These are phyloP conservation scores for Lasiodiplodia gonubiensis DNA, from an alignment of 2,329 filamentous ascomycete genomes.

Conservation along the genomic window DNA sequence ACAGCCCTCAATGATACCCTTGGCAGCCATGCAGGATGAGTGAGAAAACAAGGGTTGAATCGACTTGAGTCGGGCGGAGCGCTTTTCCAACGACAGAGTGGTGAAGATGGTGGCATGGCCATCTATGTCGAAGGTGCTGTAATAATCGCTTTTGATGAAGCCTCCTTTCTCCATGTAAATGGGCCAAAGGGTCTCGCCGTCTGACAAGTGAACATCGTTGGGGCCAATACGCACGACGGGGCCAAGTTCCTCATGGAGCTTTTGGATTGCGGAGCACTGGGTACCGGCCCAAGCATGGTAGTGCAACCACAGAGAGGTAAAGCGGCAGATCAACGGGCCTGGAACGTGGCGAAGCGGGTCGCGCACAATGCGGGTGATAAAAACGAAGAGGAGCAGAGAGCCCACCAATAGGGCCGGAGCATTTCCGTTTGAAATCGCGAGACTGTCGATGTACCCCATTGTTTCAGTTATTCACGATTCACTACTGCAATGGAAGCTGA, in stretches of 20 bases:
- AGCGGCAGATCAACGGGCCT: background rate
- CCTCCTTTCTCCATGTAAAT: constrained; percentile 53
- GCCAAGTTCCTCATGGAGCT: background rate
- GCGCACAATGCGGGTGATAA: background rate
- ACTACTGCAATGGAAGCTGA: too few relatives aligned
- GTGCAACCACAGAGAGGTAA: background rate
- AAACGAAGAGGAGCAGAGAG: background rate
- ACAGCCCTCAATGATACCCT: background rate
- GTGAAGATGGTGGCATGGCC: constrained; percentile 6
- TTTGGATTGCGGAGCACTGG: background rate
- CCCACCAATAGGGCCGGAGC: background rate
- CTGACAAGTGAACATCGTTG: constrained; percentile 33
- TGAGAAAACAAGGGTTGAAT: constrained; percentile 1
- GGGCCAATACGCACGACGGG: constrained; percentile 32
- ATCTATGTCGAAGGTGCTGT: constrained; percentile 11
- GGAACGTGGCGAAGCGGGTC: background rate
- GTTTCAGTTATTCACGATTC: too few relatives aligned
- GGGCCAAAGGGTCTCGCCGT: constrained; percentile 49
- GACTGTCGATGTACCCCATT: too few relatives aligned
- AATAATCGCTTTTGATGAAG: constrained; percentile 31
- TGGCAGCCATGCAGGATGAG: background rate
- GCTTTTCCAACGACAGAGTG: background rate
- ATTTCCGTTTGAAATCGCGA: background rate
- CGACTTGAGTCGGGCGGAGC: background rate
- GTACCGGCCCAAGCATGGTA: background rate